Conservation (phyloP, 306 rosid genomes). For the Cucurbita ficifolia region DNA sequence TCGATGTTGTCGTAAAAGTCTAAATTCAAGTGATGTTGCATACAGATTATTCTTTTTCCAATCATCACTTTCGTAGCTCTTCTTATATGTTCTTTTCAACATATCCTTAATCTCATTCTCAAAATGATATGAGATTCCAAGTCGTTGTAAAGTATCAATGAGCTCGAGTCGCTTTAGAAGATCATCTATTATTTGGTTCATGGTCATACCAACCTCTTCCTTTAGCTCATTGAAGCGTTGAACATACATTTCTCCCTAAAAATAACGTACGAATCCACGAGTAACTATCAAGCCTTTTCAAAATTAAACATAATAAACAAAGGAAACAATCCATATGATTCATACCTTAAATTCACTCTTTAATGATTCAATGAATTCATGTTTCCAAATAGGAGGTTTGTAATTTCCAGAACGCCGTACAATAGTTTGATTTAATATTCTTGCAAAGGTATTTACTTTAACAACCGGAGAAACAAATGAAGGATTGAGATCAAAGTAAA, state of each 20-base stretch:
- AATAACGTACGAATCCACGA: no score
- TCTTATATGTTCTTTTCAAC: not conserved
- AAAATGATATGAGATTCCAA: not conserved
- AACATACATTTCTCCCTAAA: not conserved
- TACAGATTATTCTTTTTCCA: not conserved
- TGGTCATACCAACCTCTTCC: not conserved
- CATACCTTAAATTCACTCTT: not conserved
- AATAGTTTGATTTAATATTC: not conserved
- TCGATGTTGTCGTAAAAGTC: not conserved
- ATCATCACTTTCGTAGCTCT: not conserved
- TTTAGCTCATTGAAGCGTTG: not conserved
- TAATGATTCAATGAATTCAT: not conserved
- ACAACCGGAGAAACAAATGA: not conserved
- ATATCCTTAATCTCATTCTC: not conserved
- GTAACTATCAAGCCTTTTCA: no score
- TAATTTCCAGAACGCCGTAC: not conserved
- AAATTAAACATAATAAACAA: no score
- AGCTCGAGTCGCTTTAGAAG: not conserved
- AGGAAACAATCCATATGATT: no score
- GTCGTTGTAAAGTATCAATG: not conserved
- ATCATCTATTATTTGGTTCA: not conserved
- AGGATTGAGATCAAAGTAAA: not conserved
- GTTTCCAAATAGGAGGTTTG: not conserved
- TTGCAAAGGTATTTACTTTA: not conserved
- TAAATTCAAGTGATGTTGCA: not conserved